Evolutionary conservation across 805 yeast species (phyloP), one percentile per base, ranked within the genome.

Genomic region (Pichia thaimueangensis): DNA sequence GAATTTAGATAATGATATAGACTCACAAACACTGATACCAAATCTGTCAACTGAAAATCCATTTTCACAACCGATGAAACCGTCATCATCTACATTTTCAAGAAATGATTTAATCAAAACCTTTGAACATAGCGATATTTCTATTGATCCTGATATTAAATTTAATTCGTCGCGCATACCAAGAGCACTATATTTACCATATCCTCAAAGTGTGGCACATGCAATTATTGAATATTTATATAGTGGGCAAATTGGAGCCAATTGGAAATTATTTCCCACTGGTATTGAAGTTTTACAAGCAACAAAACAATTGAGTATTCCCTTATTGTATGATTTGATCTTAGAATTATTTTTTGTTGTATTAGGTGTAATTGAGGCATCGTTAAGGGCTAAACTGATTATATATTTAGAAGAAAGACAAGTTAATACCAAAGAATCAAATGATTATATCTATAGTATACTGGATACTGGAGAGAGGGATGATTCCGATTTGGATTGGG

Each of bases 161-260:
- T 37, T 50, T 35, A 32, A 51, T 40, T 54, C 61, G 4, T 23
- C 38, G 2, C 50, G 33, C 43, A 69, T 81, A 29, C 93, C 94
- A 13, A 68, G 94, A 47, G 70, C 78, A 15, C 56, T 85, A 22
- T 83, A 80, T 50, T 57, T 85, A 48, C 93, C 94, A 4, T 82
- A 80, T 62, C 58, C 78, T 3, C 76, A 81, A 1, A 57, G 64
- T 1, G 74, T 86, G 0, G 75, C 82, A 13, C 70, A 70, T 43
- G 87, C 87, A 3, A 73, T 83, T 49, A 67, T 80, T 22, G 93
- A 84, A 55, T 85, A 78, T 57, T 66, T 85, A 42, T 82, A 80
- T 53, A 84, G 89, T 5, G 94, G 93, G 1, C 88, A 83, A 58
- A 75, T 85, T 19, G 86, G 86, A 21, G 76, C 80, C 41, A 80